Evolutionary conservation across 352 stramenopile genomes (phyloP).

Genomic region (Blastocystis sp.): DNA sequence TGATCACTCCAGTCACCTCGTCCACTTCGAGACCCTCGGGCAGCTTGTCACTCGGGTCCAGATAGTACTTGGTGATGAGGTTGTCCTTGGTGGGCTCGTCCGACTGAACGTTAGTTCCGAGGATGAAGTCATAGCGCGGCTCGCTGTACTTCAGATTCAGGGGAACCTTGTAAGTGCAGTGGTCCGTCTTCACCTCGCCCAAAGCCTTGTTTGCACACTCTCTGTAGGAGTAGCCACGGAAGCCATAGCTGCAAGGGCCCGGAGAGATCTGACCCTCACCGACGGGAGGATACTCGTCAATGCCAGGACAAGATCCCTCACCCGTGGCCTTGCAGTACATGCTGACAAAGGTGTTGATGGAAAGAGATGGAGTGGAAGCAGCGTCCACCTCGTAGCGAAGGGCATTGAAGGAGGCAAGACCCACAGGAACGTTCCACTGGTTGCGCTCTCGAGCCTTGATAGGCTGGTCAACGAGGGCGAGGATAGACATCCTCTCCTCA

Average conservation of each 20-base stretch:
- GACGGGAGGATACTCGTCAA: slow-evolving; percentile 10
- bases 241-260: neutral
- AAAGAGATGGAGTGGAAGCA: neutral
- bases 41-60: neutral
- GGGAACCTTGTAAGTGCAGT: slow-evolving; percentile 9
- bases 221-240: slow-evolving; percentile 17
- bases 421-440: slow-evolving; percentile 8
- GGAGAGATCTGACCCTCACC: slow-evolving; percentile 30
- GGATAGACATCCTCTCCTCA: slow-evolving; percentile 1
- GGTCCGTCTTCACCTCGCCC: slow-evolving; percentile 16
- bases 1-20: slow-evolving; percentile 12
- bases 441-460: neutral
- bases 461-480: neutral
- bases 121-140: neutral
- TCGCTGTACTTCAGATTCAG: neutral
- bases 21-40: slow-evolving; percentile 14
- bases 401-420: slow-evolving; percentile 6
- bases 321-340: neutral
- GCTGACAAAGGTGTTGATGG: neutral
- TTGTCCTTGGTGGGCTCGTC: neutral
- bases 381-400: neutral
- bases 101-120: neutral
- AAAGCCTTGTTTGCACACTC: neutral
- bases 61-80: slow-evolving; percentile 17
- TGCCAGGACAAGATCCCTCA: neutral